Evolutionary conservation across 768 basidiomycete species (phyloP), one percentile per base, ranked within the genome.

Genomic region (Kondoa subrosea): DNA sequence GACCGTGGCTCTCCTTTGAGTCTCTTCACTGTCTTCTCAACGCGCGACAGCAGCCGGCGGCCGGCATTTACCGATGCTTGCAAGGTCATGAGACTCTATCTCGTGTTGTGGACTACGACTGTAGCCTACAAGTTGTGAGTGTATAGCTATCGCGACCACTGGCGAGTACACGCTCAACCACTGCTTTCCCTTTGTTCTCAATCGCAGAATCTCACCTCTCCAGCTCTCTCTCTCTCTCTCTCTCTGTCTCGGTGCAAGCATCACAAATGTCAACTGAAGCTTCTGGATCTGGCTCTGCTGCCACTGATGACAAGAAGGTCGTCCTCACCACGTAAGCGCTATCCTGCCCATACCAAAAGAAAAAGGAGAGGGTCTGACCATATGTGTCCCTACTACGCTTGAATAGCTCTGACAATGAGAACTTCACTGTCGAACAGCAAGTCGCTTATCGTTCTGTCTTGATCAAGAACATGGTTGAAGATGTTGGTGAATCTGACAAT

Each of bases 381-480:
- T 25, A 8, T n/a, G n/a, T 8, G 12, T 32, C 59, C 31, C 31
- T 61, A 17, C 16, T 61, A 25, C 26, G 59, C 79, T 84, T 86
- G 12, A 8, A 8, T 76, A 92, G 90, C 50, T 96, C 93, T 59
- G 95, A 99, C 78, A 91, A 89, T 73, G 95, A 96, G 79, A 85
- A 87, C 71, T 99, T 93, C 80, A 82, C 83, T 65, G 88, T 92
- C 71, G 91, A 96, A 76, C 89, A 86, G 78, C 88, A 91, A 67
- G 89, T 99, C 27, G 74, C 71, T 57, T 40, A 34, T 56, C 88
- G 95, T 77, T 87, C 85, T 71, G 91, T 93, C 12, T 84, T 99
- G 74, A 95, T 99, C 79, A 95, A 93, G 83, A 93, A 95, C 82
- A 96, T 99, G 95, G 87, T 97, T 65, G 95, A 97, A 80, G 91